Base-by-base conservation (phyloP, 768 basidiomycete species). In the Phaffia tasmanica region DNA sequence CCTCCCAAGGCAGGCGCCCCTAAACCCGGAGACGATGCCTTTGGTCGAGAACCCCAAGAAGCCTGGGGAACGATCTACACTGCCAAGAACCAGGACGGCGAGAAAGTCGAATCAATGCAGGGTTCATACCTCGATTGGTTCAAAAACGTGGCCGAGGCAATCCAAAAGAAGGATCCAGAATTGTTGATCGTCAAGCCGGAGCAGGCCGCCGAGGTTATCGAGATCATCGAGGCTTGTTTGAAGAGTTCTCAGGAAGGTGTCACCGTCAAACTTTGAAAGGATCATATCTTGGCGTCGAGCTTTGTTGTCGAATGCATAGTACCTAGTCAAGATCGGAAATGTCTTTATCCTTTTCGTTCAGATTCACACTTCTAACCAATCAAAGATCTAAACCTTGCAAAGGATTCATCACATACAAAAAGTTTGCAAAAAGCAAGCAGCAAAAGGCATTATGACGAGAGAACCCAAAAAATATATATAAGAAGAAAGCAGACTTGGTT, bases 191-290 rank as follows among this genome's bases (percentile, higher is more conserved):
- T 83, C 42, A 75, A 81, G 46, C 23, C 47, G 29, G 82, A 83
- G 70, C 84, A 90, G 73, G 84, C 86, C 0, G 81, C 82, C 11
- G 76, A 80, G 8, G 85, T 87, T 11, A 83, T 92, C 70, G 82
- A 86, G 77, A 80, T 92, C 73, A 83, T 90, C 71, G 87, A 90
- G 76, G 78, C 87, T 14, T 87, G 86, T 9, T 79, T 83, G 73
- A 75, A 81, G 75, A 86, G 86, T 70, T 81, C 85, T 18, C 80
- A 76, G 70, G 83, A 86, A 72, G 84, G 84, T 19, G 75, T 76
- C 62, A 83, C 81, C 0, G 57, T 82, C 23, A 72, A 73, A 29
- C 70, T 67, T 47, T 67, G 42, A 57, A 53, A 30, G 4, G 2
- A 25, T 21, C 5, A 32, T 5, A 19, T 27, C 16, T 11, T 16